These are phyloP conservation scores for Colletotrichum noveboracense DNA, from an alignment of 2,329 filamentous ascomycete species.

Conservation along the genomic window DNA sequence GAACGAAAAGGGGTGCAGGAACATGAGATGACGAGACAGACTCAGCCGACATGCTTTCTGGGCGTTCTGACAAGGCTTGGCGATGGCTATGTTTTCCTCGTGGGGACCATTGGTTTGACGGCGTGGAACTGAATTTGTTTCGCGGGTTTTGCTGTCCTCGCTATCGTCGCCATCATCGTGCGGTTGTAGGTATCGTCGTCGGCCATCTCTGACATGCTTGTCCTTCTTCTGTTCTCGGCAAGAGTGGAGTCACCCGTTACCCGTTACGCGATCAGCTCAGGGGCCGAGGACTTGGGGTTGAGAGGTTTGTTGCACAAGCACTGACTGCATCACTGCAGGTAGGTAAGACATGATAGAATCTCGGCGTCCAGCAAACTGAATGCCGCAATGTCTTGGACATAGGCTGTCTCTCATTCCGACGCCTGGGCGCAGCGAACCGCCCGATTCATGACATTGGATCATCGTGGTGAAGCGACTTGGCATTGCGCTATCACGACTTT, in stretches of 20 bases:
- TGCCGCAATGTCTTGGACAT: not conserved
- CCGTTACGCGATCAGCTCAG: not conserved
- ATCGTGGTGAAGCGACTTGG: not conserved
- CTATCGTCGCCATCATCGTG: not conserved
- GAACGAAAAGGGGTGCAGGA: not conserved
- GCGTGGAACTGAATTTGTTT: not conserved
- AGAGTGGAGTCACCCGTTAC: not conserved
- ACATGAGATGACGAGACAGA: not conserved
- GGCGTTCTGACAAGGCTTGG: not conserved
- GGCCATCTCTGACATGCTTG: no score
- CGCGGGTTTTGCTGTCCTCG: not conserved
- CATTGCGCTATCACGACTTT: not conserved
- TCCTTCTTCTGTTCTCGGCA: not conserved
- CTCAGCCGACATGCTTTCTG: not conserved
- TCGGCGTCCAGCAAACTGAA: not conserved
- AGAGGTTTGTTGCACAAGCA: not conserved
- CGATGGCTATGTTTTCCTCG: not conserved
- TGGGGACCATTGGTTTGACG: not conserved
- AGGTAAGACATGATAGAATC: not conserved
- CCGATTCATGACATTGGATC: not conserved
- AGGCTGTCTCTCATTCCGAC: not conserved
- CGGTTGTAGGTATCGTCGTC: not conserved
- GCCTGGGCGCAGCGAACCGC: not conserved
- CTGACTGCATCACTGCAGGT: not conserved
- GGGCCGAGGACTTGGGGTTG: not conserved